Conservation (phyloP, 352 stramenopile species). For the Nothophytophthora sp. region DNA sequence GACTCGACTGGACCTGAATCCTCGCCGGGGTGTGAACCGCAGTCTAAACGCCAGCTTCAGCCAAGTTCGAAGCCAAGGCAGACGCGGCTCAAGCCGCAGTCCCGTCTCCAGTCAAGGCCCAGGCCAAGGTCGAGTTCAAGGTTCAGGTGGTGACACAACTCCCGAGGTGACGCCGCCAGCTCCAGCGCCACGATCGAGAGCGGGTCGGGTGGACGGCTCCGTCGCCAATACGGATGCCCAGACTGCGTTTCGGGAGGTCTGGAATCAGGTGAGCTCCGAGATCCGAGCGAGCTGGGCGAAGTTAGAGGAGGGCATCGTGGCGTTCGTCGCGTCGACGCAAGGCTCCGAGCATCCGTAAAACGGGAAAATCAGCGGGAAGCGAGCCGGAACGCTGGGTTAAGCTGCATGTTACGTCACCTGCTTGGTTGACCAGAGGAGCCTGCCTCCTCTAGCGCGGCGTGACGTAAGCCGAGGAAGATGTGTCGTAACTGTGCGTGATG, state of each 20-base stretch:
- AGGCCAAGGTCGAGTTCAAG: not conserved
- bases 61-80: slow-evolving; percentile 3
- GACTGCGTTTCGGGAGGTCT: not conserved
- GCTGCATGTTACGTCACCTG: too few relatives aligned
- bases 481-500: too few relatives aligned
- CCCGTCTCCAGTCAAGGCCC: slow-evolving; percentile 7
- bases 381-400: too few relatives aligned
- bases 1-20: not conserved
- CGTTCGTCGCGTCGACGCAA: not conserved
- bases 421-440: too few relatives aligned
- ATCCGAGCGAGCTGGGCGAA: not conserved
- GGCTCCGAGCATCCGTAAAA: not conserved
- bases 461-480: too few relatives aligned
- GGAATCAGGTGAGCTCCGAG: not conserved
- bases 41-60: slow-evolving; percentile 14
- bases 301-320: not conserved
- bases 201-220: too few relatives aligned
- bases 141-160: too few relatives aligned
- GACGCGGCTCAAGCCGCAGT: not conserved
- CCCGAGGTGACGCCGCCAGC: not conserved
- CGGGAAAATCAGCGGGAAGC: too few relatives aligned
- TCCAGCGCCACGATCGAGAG: too few relatives aligned
- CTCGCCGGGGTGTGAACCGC: slow-evolving; percentile 2
- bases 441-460: too few relatives aligned
- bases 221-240: too few relatives aligned